Percentiles rank a stretch among this genome's conserved stretches.
Evolutionary conservation across 2,329 filamentous ascomycete genomes (phyloP).

Genomic region (Penicillium hesseltinei): DNA sequence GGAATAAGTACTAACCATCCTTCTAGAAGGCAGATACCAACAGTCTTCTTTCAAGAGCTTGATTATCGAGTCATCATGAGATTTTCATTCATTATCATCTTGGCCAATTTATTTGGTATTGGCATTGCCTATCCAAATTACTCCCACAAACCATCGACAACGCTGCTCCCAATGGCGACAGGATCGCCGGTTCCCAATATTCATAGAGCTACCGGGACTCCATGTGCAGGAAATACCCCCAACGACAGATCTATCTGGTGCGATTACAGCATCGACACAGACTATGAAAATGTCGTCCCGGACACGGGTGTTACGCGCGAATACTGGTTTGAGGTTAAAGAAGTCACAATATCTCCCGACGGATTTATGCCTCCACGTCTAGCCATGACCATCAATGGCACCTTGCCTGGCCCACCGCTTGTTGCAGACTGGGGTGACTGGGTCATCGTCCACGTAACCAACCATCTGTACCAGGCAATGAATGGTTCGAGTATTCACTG

Average conservation of each 20-base stretch:
- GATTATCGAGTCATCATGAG: not conserved
- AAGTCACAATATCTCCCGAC: slow-evolving; percentile 18
- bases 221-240: slow-evolving; percentile 22
- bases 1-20: not conserved
- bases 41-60: not conserved
- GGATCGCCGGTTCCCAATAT: not conserved
- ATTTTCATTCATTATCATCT: not conserved
- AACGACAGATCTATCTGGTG: slow-evolving; percentile 31
- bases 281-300: slow-evolving; percentile 32
- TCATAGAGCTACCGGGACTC: not conserved
- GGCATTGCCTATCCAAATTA: not conserved
- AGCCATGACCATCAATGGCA: slow-evolving; percentile 59
- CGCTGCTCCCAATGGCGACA: not conserved
- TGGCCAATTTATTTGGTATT: not conserved
- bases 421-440: slow-evolving; percentile 62
- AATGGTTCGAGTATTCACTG: slow-evolving; percentile 34
- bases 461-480: slow-evolving; percentile 37
- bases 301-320: slow-evolving; percentile 17
- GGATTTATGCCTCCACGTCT: slow-evolving; percentile 33
- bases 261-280: slow-evolving; percentile 31
- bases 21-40: not conserved
- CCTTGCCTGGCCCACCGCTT: slow-evolving; percentile 66
- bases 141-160: not conserved
- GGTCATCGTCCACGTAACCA: slow-evolving; percentile 56
- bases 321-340: slow-evolving; percentile 15